These are phyloP conservation scores for Bipolaris cookei DNA, from an alignment of 2,329 filamentous ascomycete species.

Conservation along the genomic window DNA sequence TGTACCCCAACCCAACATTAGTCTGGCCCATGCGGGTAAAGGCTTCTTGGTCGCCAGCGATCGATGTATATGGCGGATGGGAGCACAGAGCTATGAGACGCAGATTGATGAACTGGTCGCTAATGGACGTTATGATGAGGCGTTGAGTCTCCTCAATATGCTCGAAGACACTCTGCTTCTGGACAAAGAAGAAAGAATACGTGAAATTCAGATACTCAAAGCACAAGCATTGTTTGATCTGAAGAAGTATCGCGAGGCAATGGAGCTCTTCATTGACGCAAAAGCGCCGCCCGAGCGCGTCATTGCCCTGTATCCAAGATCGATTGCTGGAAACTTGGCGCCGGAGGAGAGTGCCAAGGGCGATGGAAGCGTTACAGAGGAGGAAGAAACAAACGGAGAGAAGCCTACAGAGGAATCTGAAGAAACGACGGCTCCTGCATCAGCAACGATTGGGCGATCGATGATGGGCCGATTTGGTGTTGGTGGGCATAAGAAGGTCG, in stretches of 20 bases:
- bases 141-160: conserved; percentile 85
- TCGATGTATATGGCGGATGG: conserved; percentile 94
- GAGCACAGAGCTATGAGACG: conserved; percentile 85
- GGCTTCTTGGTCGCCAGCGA: conserved; percentile 94
- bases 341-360: conserved; percentile 61
- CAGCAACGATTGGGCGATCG: conserved; percentile 44
- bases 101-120: conserved; percentile 84
- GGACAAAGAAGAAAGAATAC: conserved; percentile 79
- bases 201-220: conserved; percentile 90
- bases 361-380: conserved; percentile 47
- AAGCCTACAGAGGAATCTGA: conserved; percentile 27
- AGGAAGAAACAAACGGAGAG: conserved; percentile 36
- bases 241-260: conserved; percentile 80
- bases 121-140: conserved; percentile 80
- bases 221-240: conserved; percentile 83
- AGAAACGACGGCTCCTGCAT: conserved; percentile 34
- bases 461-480: conserved; percentile 58
- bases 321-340: conserved; percentile 83
- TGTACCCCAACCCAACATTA: conserved; percentile 90
- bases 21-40: conserved; percentile 93
- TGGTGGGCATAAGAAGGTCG: conserved; percentile 53
- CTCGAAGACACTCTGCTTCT: conserved; percentile 89
- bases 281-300: conserved; percentile 89
- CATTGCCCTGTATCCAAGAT: conserved; percentile 79
- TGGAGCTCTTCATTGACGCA: conserved; percentile 91